Evolutionary conservation across 2,329 filamentous ascomycete species (phyloP).

Genomic region (Fonsecaea multimorphosa): DNA sequence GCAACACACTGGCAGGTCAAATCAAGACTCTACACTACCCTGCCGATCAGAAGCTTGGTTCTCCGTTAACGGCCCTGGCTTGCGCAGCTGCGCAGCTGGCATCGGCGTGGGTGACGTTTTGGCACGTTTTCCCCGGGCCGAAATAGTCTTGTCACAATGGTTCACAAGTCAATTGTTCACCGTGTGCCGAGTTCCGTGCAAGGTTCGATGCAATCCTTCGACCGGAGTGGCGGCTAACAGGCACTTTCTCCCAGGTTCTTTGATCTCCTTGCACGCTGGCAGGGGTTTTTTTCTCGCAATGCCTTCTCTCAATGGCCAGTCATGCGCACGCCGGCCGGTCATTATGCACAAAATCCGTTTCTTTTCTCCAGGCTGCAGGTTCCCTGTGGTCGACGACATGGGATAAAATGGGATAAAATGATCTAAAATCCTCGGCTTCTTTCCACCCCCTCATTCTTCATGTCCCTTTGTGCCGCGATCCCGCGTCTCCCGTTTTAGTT

Average conservation of each 20-base stretch:
- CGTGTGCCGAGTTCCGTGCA: slow-evolving; percentile 21
- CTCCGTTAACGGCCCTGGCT: slow-evolving; percentile 14
- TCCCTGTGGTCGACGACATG: neutral
- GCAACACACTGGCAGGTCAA: too few species aligned
- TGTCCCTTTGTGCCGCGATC: slow-evolving; percentile 10
- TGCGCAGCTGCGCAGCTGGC: neutral
- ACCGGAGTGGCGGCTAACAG: neutral
- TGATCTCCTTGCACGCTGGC: slow-evolving; percentile 2
- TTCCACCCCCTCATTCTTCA: slow-evolving; percentile 7
- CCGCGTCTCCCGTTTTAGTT: slow-evolving; percentile 17
- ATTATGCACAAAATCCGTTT: slow-evolving; percentile 10
- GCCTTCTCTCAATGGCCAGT: neutral
- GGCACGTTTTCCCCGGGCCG: neutral
- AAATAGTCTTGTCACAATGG: neutral
- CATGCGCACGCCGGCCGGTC: slow-evolving; percentile 4
- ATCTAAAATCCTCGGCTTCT: slow-evolving; percentile 14
- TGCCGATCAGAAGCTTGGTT: slow-evolving; percentile 19
- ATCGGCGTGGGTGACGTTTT: slow-evolving; percentile 6
- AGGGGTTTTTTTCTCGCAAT: neutral
- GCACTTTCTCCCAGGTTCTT: slow-evolving; percentile 4
- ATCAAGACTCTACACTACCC: neutral
- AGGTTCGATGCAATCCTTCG: slow-evolving; percentile 1
- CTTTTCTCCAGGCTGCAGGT: slow-evolving; percentile 11
- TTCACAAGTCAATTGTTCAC: neutral
- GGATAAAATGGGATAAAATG: neutral